Conservation (phyloP, 306 rosid species). For the Erythrophleum fordii region DNA sequence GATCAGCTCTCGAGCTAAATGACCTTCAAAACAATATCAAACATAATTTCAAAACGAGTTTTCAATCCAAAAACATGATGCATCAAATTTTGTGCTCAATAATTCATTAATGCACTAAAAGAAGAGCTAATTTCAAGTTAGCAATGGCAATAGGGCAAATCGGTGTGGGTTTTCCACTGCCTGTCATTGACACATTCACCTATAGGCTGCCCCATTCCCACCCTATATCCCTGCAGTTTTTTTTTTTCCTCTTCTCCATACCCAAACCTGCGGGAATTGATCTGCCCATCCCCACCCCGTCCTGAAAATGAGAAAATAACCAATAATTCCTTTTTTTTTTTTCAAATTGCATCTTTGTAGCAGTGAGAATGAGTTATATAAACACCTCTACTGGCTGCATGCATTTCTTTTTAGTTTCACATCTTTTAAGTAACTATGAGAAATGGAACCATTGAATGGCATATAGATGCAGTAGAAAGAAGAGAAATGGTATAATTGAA, state of each 20-base stretch:
- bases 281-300: not conserved
- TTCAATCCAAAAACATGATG: constrained; percentile 6
- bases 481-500: too few species aligned
- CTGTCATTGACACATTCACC: not conserved
- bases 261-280: not conserved
- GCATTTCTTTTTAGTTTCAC: too few species aligned
- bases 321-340: too few species aligned
- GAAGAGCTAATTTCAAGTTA: not conserved
- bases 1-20: constrained; percentile 17
- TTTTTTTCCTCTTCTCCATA: not conserved
- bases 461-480: too few species aligned
- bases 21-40: constrained; percentile 44
- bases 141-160: not conserved
- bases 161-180: too few species aligned
- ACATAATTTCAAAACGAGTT: not conserved
- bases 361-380: too few species aligned
- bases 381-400: too few species aligned
- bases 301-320: not conserved
- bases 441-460: too few species aligned
- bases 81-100: not conserved
- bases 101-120: not conserved
- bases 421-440: too few species aligned
- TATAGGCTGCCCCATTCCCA: not conserved
- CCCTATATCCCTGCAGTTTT: too few species aligned
- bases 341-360: too few species aligned